Conservation (phyloP, 2,329 filamentous ascomycete species). For the Aspergillus ustus region DNA sequence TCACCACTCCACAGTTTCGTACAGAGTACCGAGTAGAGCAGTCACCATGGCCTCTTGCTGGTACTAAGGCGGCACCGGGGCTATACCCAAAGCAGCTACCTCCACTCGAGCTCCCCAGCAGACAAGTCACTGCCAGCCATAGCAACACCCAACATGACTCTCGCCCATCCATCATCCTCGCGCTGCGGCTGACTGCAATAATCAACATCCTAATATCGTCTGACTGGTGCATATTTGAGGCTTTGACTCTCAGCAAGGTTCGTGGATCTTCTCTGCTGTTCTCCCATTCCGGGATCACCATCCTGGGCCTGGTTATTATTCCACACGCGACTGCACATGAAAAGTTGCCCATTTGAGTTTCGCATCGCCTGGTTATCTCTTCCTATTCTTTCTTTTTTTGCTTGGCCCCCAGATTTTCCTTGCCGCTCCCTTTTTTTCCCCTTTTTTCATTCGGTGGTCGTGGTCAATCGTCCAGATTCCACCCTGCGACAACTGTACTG, state of each 20-base stretch:
- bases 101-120: not conserved
- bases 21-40: not conserved
- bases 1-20: not conserved
- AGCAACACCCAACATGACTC: not conserved
- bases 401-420: slow-evolving; percentile 4
- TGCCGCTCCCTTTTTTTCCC: not conserved
- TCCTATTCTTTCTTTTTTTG: slow-evolving; percentile 10
- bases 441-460: slow-evolving; percentile 6
- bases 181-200: slow-evolving; percentile 9
- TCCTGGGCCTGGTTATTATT: slow-evolving; percentile 11
- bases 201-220: slow-evolving; percentile 3
- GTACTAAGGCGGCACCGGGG: slow-evolving; percentile 7
- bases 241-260: slow-evolving; percentile 15
- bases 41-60: not conserved
- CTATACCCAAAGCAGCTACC: slow-evolving; percentile 9
- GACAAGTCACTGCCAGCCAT: not conserved
- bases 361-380: slow-evolving; percentile 10
- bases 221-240: not conserved
- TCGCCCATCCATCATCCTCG: not conserved
- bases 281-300: slow-evolving; percentile 10
- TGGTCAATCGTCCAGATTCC: not conserved
- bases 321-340: slow-evolving; percentile 15
- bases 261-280: slow-evolving; percentile 13
- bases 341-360: slow-evolving; percentile 16
- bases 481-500: slow-evolving; percentile 10